These are phyloP conservation scores for Cryptococcus sp. DNA, from an alignment of 1,284 basidiomycete species.

Conservation along the genomic window DNA sequence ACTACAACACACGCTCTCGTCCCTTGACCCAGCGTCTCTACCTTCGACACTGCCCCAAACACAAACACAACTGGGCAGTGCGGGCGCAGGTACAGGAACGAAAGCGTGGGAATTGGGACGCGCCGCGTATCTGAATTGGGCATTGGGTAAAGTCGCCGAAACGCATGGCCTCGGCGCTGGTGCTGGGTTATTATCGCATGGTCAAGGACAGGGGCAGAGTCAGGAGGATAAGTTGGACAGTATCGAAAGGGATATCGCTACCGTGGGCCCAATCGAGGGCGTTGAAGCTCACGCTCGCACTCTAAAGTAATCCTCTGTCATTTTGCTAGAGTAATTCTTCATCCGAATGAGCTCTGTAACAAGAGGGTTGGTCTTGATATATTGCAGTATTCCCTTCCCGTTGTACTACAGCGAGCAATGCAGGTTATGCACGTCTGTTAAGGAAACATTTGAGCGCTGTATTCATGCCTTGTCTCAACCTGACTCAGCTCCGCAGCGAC, in stretches of 20 bases:
- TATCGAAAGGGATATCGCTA: slow-evolving; percentile 22
- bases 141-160: slow-evolving; percentile 34
- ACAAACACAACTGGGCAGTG: background rate
- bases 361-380: too few species aligned
- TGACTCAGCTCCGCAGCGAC: too few species aligned
- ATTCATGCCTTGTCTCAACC: too few species aligned
- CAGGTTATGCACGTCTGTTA: too few species aligned
- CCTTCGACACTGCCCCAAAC: slow-evolving; percentile 5
- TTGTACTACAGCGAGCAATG: too few species aligned
- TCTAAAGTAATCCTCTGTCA: background rate
- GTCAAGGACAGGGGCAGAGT: background rate
- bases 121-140: slow-evolving; percentile 52
- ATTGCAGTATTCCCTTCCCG: too few species aligned
- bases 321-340: background rate
- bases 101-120: slow-evolving; percentile 52
- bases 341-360: too few species aligned
- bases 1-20: slow-evolving; percentile 34
- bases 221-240: slow-evolving; percentile 10
- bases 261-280: slow-evolving; percentile 24
- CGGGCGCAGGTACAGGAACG: slow-evolving; percentile 10
- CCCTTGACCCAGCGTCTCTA: slow-evolving; percentile 26
- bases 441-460: too few species aligned
- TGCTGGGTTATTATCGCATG: background rate
- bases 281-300: slow-evolving; percentile 11
- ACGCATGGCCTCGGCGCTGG: background rate